Base-by-base conservation (phyloP, 2,329 filamentous ascomycete genomes). In the Mycosphaerella arachidis region DNA sequence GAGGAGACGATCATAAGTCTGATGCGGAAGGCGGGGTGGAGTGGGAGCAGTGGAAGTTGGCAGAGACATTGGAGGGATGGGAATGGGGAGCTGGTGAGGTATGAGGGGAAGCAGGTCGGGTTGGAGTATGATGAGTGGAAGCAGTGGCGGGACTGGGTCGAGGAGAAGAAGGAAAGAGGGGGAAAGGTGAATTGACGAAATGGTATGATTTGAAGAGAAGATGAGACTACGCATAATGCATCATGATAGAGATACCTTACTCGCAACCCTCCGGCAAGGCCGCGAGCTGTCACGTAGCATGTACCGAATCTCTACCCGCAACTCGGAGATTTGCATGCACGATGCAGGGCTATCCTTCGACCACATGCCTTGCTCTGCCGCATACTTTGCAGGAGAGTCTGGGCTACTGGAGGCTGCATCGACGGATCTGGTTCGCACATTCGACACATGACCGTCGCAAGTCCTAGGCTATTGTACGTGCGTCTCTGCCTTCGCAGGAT, bases 11-110 rank as follows among this genome's bases (percentile, higher is more conserved):
- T 99, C 2, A 82, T 92, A 56, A 95, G 90, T 75, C 77, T 97
- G 71, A 94, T 97, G 88, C 83, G 91, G 61, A 99, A 99, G 81
- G 92, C 92, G 0, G 94, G 94, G 1, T 99, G 92, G 92, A 83
- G 82, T 59, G 92, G 91, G 0, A 75, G 77, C 48, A 67, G 64
- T 29, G 65, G 63, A 6, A 56, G 53, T 4, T 73, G 71, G 71
- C 77, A 71, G 70, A 78, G 78, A 56, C 82, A 84, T 45, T 97
- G 92, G 93, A 83, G 83, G 66, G 87, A 91, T 61, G 86, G 97
- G 3, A 77, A 74, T 20, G 86, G 90, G 54, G 86, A 86, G 67
- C 86, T 94, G 2, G 86, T 92, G 57, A 83, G 90, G 67, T 99
- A 97, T 74, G 90, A 94, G 75, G 94, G 94, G 20, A 86, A 86